Evolutionary conservation across 768 basidiomycete genomes (phyloP).

Genomic region (Udeniomyces megalosporus): DNA sequence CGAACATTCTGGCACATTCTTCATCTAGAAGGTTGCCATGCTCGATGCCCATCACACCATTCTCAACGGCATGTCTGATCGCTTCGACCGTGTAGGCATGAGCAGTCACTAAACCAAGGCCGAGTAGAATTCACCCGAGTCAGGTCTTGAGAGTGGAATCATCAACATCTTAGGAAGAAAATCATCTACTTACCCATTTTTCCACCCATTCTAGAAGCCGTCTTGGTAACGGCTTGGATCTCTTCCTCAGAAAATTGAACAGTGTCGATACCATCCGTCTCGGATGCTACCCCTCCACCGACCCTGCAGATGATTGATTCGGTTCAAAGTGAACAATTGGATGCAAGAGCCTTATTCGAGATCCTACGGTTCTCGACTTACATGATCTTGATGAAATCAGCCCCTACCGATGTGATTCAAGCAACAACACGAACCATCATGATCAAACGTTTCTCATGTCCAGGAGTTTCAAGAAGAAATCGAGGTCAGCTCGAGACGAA

Average conservation of each 20-base stretch:
- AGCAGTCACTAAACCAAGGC: slow-evolving; percentile 22
- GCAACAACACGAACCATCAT: too few relatives aligned
- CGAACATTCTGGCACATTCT: slow-evolving; percentile 30
- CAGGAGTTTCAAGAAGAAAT: too few relatives aligned
- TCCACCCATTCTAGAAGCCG: slow-evolving; percentile 34
- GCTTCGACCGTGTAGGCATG: slow-evolving; percentile 33
- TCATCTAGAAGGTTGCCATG: slow-evolving; percentile 36
- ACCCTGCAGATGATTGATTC: too few relatives aligned
- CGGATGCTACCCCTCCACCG: slow-evolving; percentile 35
- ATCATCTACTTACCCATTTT: slow-evolving; percentile 12
- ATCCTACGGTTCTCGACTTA: background rate
- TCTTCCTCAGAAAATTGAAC: slow-evolving; percentile 36
- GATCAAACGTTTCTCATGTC: too few relatives aligned
- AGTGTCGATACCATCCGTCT: slow-evolving; percentile 35
- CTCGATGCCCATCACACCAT: slow-evolving; percentile 36
- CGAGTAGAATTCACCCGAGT: background rate
- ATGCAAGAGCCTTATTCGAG: slow-evolving; percentile 19
- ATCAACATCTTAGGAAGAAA: background rate
- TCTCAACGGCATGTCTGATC: slow-evolving; percentile 35
- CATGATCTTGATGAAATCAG: slow-evolving; percentile 25
- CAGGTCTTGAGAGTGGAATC: background rate
- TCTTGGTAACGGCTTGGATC: slow-evolving; percentile 34
- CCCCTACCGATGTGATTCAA: slow-evolving; percentile 19
- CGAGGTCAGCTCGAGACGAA: too few relatives aligned
- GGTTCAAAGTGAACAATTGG: too few relatives aligned